Conservation (phyloP, 192 early-diverging fungal genomes). For the Neocallimastix lanati region DNA sequence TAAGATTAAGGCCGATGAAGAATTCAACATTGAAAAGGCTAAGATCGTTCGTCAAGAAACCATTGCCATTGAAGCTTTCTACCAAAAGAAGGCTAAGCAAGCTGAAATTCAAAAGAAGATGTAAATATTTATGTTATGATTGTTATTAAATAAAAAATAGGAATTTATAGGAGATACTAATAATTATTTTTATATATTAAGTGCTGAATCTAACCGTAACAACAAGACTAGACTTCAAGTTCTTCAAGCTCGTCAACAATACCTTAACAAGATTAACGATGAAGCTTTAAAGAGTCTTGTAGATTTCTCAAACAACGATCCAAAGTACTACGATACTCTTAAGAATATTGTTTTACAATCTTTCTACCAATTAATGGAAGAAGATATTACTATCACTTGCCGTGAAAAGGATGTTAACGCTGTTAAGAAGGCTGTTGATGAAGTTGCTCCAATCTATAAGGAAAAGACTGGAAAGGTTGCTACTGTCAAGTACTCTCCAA, state of each 20-base stretch:
- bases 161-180: too few relatives aligned
- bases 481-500: slow-evolving; percentile 9
- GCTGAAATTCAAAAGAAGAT: slow-evolving; percentile 89
- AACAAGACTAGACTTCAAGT: slow-evolving; percentile 89
- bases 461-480: slow-evolving; percentile 25
- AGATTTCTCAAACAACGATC: slow-evolving; percentile 29
- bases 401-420: slow-evolving; percentile 49
- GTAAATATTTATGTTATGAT: slow-evolving; percentile 14
- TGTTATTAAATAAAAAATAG: neutral
- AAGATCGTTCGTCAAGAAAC: slow-evolving; percentile 96
- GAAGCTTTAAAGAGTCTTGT: slow-evolving; percentile 46
- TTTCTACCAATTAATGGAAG: slow-evolving; percentile 74
- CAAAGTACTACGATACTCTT: slow-evolving; percentile 43
- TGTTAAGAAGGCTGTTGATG: slow-evolving; percentile 34
- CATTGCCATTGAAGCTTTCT: slow-evolving; percentile 85
- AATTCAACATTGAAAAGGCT: slow-evolving; percentile 99
- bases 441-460: slow-evolving; percentile 28
- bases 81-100: slow-evolving; percentile 94
- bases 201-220: slow-evolving; percentile 80
- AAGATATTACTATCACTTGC: slow-evolving; percentile 43
- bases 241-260: slow-evolving; percentile 69
- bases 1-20: slow-evolving; percentile 98
- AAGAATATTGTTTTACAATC: slow-evolving; percentile 55
- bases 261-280: slow-evolving; percentile 62
- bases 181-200: too few relatives aligned